Percentiles rank a stretch among this genome's conserved stretches.
These are phyloP conservation scores for Coemansia sp. DNA, from an alignment of 192 early-diverging fungal species.

Conservation along the genomic window DNA sequence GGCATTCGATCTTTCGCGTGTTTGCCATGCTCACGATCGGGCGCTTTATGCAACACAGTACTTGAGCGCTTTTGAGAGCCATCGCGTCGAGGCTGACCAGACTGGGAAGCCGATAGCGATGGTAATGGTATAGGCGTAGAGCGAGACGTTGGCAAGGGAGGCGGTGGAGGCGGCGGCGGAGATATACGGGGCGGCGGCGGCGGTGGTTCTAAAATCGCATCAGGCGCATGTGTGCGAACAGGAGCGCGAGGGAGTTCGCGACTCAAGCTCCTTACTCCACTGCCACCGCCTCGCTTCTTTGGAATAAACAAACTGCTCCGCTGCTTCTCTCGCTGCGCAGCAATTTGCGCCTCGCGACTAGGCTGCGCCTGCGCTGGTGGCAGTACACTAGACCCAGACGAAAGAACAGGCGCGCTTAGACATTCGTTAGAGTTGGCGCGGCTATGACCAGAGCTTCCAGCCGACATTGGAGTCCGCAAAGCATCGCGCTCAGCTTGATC, in stretches of 20 bases:
- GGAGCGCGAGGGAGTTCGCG: neutral
- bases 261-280: neutral
- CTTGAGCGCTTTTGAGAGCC: neutral
- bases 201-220: neutral
- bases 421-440: neutral
- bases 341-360: neutral
- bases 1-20: neutral
- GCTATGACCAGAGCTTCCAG: neutral
- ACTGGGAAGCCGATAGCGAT: neutral
- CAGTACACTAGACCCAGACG: neutral
- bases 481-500: neutral
- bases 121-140: neutral
- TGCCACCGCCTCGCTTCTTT: conserved; percentile 12
- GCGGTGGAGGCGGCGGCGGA: neutral
- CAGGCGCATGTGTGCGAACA: neutral
- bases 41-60: neutral
- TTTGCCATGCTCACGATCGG: neutral
- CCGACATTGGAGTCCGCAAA: neutral
- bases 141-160: neutral
- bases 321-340: conserved; percentile 20
- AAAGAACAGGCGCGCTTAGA: neutral
- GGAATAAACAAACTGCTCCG: conserved; percentile 44
- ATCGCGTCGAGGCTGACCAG: neutral
- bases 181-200: neutral
- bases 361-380: neutral